Evolutionary conservation across 352 stramenopile genomes (phyloP).

Genomic region (Phytophthora quininea): DNA sequence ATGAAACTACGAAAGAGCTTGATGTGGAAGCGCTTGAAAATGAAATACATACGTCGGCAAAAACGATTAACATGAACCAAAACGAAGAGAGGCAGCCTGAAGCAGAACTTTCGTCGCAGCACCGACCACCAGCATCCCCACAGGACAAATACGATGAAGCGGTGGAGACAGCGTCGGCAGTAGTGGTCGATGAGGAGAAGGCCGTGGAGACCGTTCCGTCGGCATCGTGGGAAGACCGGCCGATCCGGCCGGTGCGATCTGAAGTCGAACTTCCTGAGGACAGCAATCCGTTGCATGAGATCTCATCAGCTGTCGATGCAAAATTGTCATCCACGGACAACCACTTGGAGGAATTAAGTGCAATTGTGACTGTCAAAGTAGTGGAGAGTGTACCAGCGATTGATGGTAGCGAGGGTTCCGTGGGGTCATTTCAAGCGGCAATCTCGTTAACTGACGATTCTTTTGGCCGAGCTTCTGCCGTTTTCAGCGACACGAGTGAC

Average conservation of each 20-base stretch:
- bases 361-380: too few species aligned
- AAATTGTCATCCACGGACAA: neutral
- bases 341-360: neutral
- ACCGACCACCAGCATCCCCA: neutral
- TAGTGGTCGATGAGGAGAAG: neutral
- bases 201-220: neutral
- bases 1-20: neutral
- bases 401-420: neutral
- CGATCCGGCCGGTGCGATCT: constrained; percentile 14
- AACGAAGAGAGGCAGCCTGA: neutral
- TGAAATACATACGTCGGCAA: too few species aligned
- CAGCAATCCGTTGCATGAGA: too few species aligned
- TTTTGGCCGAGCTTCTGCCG: neutral
- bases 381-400: too few species aligned
- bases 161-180: neutral
- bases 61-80: too few species aligned
- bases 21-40: too few species aligned
- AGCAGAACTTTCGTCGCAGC: neutral
- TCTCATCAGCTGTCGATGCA: too few species aligned
- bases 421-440: neutral
- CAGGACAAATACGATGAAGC: too few species aligned
- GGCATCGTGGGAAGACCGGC: constrained; percentile 7
- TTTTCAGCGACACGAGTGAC: neutral
- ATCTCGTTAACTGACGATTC: neutral
- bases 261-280: neutral